Evolutionary conservation across 306 rosid genomes (phyloP), one percentile per base, ranked within the genome.

Genomic region (Mucuna pruriens): DNA sequence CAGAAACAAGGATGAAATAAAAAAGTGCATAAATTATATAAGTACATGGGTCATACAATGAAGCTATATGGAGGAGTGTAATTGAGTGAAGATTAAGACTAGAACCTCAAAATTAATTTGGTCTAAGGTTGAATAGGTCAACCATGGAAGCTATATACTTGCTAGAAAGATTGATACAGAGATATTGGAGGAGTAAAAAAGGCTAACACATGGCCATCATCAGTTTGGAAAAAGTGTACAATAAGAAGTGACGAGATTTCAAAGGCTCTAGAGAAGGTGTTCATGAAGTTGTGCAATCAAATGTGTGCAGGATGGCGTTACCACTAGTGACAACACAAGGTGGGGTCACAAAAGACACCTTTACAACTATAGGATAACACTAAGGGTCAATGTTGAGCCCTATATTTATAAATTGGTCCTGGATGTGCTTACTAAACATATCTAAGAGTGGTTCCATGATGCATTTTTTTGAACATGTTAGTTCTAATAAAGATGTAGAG

Each of bases 131-230:
- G 33, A 55, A 9, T 3, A 63, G 16, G 23, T 60, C 39, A 23
- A 45, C 80, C 19, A 49, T 25, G 33, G 26, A 60, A 76, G 19
- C 13, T 29, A 6, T 62, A 39, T 60, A 45, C 62, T 17, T 46
- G 42, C 63, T 76, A 29, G 20, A 55, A 62, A 62, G 60, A 31
- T 45, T 7, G 11, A 77, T 20, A n/a, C 10, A 76, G 63, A 64
- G 68, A 49, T 64, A 26, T 64, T 7, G 20, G 6, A 46, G 73
- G 72, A 76, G 10, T 76, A 3, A 75, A 73, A 75, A 75, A 26
- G 20, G 63, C 8, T 3, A n/a, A n/a, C 11, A 13, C 48, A 19
- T 33, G 34, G 31, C 19, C 62, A 57, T 46, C 25, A 19, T 33
- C 12, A 55, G 52, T 46, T 63, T 62, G 48, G 23, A 45, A 45